Base-by-base conservation (phyloP, 169 alveolate species). In the Plasmodium knowlesi region DNA sequence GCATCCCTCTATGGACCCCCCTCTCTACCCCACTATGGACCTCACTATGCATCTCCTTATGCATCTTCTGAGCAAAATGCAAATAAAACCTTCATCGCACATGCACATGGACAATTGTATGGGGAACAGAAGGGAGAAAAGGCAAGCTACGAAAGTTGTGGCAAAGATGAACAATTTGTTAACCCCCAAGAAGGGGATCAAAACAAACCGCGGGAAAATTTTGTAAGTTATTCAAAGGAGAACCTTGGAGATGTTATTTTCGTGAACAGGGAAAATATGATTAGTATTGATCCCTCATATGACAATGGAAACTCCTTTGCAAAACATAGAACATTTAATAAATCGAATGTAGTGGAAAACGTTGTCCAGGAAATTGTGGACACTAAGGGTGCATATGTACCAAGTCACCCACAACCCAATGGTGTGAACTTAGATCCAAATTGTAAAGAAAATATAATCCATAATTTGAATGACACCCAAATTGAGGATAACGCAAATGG, bases 181-280 rank as follows among this genome's bases (percentile, higher is more conserved):
- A 67, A 67, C 37, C 76, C 16, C 39, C 76, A 67, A 67, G 37
- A 67, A 28, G 76, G 39, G 16, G 8, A 67, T 67, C 30, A 67
- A 67, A 67, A 67, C 9, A 25, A 25, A 19, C n/a, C 34, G 16
- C n/a, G n/a, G 14, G 32, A 2, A 67, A 19, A 22, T 67, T 67
- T 67, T 67, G 34, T 67, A 67, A 67, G n/a, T 28, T 67, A 67
- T 67, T 67, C 76, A 8, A 67, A 67, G 76, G 76, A 67, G 76
- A 67, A 67, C 39, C 76, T 25, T 67, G 76, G 32, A 37, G 37
- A 37, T 10, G 30, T 67, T 28, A 67, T 28, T 22, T 22, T 10
- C 30, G 39, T 28, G 16, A 67, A 67, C 76, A 67, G 16, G 39
- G 37, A 67, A 6, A 67, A 67, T n/a, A 28, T 67, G 14, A 67